A percentile compares a stretch with the other conserved stretches of the same genome.
Evolutionary conservation across 164 flowering plant species (phyloP).

Genomic region (Vitis amurensis): DNA sequence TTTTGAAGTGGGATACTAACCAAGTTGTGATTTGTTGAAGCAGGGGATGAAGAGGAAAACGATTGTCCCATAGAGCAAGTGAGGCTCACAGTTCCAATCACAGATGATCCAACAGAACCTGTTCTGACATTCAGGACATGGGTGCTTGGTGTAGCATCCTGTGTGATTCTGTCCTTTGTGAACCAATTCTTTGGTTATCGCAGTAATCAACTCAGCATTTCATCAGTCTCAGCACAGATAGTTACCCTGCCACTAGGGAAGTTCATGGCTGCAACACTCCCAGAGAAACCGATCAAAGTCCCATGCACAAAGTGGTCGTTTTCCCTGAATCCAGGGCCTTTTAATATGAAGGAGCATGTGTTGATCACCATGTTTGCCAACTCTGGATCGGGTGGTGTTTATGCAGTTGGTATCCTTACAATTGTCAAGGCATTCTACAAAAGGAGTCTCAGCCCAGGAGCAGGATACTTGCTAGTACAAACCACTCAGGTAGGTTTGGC

Average conservation of each 20-base stretch:
- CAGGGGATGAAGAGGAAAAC: slow-evolving; percentile 19
- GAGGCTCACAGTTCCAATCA: slow-evolving; percentile 48
- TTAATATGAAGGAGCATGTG: slow-evolving; percentile 59
- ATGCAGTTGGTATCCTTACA: slow-evolving; percentile 36
- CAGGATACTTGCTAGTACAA: slow-evolving; percentile 35
- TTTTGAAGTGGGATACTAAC: no score
- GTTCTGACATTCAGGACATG: slow-evolving; percentile 63
- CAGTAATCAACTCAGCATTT: slow-evolving; percentile 25
- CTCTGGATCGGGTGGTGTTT: slow-evolving; percentile 33
- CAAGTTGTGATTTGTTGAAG: not conserved
- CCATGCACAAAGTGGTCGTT: slow-evolving; percentile 50
- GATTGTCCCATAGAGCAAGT: slow-evolving; percentile 41
- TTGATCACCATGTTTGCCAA: slow-evolving; percentile 54
- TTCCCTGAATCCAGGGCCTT: slow-evolving; percentile 59
- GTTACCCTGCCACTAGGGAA: slow-evolving; percentile 52
- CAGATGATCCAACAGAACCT: slow-evolving; percentile 51
- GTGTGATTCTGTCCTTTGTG: slow-evolving; percentile 41
- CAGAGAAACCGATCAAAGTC: slow-evolving; percentile 20
- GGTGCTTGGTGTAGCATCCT: slow-evolving; percentile 45
- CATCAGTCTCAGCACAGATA: slow-evolving; percentile 51
- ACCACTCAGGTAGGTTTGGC: slow-evolving; percentile 43
- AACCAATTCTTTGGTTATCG: slow-evolving; percentile 56
- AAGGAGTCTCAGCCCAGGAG: slow-evolving; percentile 25
- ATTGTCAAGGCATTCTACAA: slow-evolving; percentile 53
- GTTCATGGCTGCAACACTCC: slow-evolving; percentile 60